Evolutionary conservation across 495 filamentous ascomycete genomes (phyloP).

Genomic region (Ascodesmis nigricans): DNA sequence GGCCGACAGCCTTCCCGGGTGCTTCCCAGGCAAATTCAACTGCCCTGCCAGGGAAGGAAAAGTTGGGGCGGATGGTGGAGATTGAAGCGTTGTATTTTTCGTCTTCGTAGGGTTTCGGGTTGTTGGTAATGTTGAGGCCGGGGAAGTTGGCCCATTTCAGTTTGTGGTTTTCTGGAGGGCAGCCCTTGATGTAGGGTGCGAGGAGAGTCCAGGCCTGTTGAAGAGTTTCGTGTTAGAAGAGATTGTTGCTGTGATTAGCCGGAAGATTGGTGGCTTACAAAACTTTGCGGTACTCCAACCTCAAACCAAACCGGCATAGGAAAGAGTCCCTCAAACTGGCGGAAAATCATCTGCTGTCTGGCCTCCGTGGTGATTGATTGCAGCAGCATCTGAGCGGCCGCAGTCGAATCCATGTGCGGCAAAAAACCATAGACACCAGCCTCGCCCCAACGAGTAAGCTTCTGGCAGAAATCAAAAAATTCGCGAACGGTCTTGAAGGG

Average conservation of each 20-base stretch:
- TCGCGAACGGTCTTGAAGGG: slow-evolving; percentile 56
- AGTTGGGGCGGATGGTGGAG: slow-evolving; percentile 41
- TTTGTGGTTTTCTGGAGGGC: slow-evolving; percentile 50
- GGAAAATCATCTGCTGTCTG: slow-evolving; percentile 73
- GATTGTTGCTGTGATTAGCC: too few relatives aligned
- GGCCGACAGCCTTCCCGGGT: slow-evolving; percentile 47
- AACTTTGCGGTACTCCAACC: slow-evolving; percentile 59
- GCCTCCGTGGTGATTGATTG: slow-evolving; percentile 68
- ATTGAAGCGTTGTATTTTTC: slow-evolving; percentile 35
- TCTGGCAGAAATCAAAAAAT: slow-evolving; percentile 71
- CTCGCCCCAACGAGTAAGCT: slow-evolving; percentile 63
- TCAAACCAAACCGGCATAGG: slow-evolving; percentile 78
- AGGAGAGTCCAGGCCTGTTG: slow-evolving; percentile 70
- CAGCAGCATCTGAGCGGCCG: slow-evolving; percentile 47
- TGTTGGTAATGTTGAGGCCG: slow-evolving; percentile 46
- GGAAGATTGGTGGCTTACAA: too few relatives aligned
- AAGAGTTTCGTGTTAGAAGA: too few relatives aligned
- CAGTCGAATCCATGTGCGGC: slow-evolving; percentile 54
- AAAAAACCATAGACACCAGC: slow-evolving; percentile 69
- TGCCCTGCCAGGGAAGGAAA: slow-evolving; percentile 54
- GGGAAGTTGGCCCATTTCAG: slow-evolving; percentile 84
- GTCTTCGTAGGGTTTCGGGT: slow-evolving; percentile 45
- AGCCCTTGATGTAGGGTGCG: slow-evolving; percentile 63
- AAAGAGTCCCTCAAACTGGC: slow-evolving; percentile 57
- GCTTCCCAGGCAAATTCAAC: slow-evolving; percentile 52